Conservation (phyloP, 441 rosid genomes). For the Gossypium aridum region DNA sequence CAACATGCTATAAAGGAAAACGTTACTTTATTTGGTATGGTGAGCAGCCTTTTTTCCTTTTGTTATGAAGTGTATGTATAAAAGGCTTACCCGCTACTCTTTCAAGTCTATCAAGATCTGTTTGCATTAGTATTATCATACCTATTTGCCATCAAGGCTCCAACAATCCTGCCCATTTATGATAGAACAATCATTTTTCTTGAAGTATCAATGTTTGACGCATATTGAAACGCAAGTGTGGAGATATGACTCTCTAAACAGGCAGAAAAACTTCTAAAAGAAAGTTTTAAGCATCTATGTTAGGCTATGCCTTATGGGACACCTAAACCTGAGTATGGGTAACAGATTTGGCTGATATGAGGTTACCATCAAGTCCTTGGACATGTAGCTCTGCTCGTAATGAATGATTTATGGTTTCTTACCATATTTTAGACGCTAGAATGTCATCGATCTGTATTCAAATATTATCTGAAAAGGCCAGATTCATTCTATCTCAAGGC, state of each 20-base stretch:
- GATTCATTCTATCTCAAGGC: not conserved
- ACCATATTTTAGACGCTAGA: not conserved
- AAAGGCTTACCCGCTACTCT: not conserved
- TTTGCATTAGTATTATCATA: not conserved
- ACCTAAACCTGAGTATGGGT: not conserved
- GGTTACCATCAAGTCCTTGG: not conserved
- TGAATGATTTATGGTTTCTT: not conserved
- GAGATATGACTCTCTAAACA: not conserved
- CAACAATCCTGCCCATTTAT: not conserved
- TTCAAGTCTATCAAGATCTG: not conserved
- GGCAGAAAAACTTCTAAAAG: not conserved
- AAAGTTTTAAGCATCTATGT: not conserved
- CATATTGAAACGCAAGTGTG: not conserved
- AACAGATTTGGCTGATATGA: not conserved
- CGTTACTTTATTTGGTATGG: not conserved
- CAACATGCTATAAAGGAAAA: not conserved
- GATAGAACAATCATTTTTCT: not conserved
- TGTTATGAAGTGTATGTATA: not conserved
- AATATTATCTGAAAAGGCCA: not conserved
- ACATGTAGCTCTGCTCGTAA: not conserved
- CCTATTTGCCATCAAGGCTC: not conserved
- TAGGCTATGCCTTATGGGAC: not conserved
- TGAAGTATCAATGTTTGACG: not conserved
- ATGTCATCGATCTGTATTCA: not conserved
- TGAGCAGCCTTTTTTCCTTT: not conserved